Percentiles rank a stretch among this genome's conserved stretches.
phyloP scores from a whole-genome alignment of 768 basidiomycete species.

The Serendipita sp. region DNA sequence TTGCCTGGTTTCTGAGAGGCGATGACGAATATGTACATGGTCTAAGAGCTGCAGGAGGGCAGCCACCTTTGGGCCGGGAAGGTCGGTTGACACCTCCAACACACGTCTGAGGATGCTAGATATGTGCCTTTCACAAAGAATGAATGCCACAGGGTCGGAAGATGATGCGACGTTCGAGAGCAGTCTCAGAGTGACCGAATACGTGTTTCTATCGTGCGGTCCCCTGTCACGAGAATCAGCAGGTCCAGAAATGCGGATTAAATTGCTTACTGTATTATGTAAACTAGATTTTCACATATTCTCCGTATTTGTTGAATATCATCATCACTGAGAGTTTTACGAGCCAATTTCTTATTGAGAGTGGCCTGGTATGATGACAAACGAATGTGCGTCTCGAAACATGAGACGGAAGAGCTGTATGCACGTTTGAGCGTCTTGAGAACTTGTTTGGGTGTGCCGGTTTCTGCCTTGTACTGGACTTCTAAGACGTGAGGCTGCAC shows the following conservation, averaged over 20 bases:
- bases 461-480: too few relatives aligned
- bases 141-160: background rate
- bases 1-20: background rate
- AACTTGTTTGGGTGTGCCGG: background rate
- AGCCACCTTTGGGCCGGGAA: background rate
- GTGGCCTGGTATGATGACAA: background rate
- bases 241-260: background rate
- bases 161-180: background rate
- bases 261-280: background rate
- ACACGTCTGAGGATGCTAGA: background rate
- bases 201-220: background rate
- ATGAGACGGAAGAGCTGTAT: background rate
- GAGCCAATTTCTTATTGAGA: background rate
- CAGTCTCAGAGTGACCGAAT: background rate
- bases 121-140: background rate
- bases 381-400: background rate
- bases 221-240: background rate
- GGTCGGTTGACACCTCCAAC: background rate
- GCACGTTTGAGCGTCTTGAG: background rate
- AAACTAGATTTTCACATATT: background rate
- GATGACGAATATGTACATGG: background rate
- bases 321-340: background rate
- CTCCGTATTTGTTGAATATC: background rate
- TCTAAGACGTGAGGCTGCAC: too few relatives aligned
- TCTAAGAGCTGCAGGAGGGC: background rate